These are phyloP conservation scores for Hymenochaete sp. DNA, from an alignment of 1,284 basidiomycete genomes.

Conservation along the genomic window DNA sequence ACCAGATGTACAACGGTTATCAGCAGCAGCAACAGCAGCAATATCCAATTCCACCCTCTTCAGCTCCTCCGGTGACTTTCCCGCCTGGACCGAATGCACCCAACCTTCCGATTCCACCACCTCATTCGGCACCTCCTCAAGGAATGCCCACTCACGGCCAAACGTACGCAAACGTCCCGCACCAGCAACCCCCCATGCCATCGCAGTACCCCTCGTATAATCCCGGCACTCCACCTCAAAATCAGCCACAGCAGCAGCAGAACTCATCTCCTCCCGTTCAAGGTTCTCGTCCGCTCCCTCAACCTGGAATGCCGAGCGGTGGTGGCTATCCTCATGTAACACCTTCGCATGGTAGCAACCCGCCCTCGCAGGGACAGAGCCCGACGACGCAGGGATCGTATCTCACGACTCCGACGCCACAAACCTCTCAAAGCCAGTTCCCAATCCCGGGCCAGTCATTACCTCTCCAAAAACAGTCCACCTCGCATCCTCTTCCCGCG, in stretches of 20 bases:
- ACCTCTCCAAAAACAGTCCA: background rate
- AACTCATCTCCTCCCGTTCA: conserved; percentile 10
- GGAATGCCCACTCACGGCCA: too few species aligned
- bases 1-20: conserved; percentile 22
- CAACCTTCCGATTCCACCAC: conserved; percentile 18
- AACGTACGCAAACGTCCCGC: conserved; percentile 23
- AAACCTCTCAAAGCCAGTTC: conserved; percentile 4
- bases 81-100: conserved; percentile 8
- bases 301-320: conserved; percentile 14
- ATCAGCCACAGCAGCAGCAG: conserved; percentile 15
- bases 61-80: conserved; percentile 23
- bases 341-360: conserved; percentile 11
- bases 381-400: too few species aligned
- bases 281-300: conserved; percentile 21
- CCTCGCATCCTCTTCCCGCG: conserved; percentile 12
- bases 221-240: conserved; percentile 21
- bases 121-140: conserved; percentile 27
- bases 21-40: conserved; percentile 30
- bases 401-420: background rate
- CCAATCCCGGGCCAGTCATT: conserved; percentile 5
- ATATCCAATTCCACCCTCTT: conserved; percentile 17
- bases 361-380: conserved; percentile 8
- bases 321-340: conserved; percentile 10
- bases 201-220: conserved; percentile 32
- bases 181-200: conserved; percentile 23